phyloP scores from a whole-genome alignment of 2,329 filamentous ascomycete species.

The Hypocreales sp. region DNA sequence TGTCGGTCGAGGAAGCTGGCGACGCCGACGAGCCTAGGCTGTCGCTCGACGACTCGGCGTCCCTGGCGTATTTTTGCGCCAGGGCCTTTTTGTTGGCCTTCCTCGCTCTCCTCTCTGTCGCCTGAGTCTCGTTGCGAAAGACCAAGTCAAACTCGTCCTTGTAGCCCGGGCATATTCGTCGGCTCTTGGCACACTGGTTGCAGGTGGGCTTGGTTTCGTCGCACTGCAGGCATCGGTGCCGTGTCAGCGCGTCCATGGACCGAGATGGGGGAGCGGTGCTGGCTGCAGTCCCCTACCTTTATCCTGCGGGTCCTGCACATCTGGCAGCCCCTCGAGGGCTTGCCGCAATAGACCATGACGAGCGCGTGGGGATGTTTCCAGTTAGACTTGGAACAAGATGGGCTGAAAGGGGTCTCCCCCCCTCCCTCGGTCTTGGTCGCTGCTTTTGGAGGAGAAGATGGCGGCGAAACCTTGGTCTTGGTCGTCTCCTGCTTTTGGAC shows the following conservation, averaged over 20 bases:
- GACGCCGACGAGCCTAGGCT: constrained; percentile 5
- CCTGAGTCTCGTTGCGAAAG: constrained; percentile 57
- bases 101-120: constrained; percentile 46
- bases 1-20: constrained; percentile 4
- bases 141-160: constrained; percentile 58
- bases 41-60: constrained; percentile 9
- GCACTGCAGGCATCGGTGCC: constrained; percentile 27
- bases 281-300: constrained; percentile 49
- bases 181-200: constrained; percentile 48
- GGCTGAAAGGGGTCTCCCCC: too few relatives aligned
- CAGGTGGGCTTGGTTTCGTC: constrained; percentile 53
- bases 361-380: not conserved
- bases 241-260: not conserved
- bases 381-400: not conserved
- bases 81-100: constrained; percentile 35
- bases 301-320: constrained; percentile 61
- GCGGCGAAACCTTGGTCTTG: too few relatives aligned
- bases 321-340: constrained; percentile 54
- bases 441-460: too few relatives aligned
- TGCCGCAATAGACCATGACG: constrained; percentile 50
- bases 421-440: too few relatives aligned
- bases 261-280: too few relatives aligned
- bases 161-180: constrained; percentile 49
- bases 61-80: constrained; percentile 15
- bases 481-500: too few relatives aligned